These are phyloP conservation scores for Camelina sativa DNA, from an alignment of 345 rosid genomes.

Conservation along the genomic window DNA sequence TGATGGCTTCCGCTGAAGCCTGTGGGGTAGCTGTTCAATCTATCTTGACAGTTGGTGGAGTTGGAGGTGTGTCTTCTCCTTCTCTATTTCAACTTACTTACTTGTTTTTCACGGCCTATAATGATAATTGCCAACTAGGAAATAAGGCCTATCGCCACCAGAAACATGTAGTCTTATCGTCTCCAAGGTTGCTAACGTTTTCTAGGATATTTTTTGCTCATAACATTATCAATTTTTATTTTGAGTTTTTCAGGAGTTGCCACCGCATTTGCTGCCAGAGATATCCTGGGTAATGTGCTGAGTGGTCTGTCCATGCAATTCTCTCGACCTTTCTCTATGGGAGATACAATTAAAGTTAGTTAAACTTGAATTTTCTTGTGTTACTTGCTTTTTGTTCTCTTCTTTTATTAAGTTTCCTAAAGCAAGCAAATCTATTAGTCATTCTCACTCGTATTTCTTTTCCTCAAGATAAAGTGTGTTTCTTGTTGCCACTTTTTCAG, in stretches of 20 bases:
- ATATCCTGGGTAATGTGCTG: slow-evolving; percentile 89
- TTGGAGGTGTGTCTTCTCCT: slow-evolving; percentile 67
- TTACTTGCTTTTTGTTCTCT: not conserved
- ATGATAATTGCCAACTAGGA: slow-evolving; percentile 18
- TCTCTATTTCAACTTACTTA: slow-evolving; percentile 16
- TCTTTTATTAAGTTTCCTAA: not conserved
- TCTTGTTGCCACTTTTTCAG: slow-evolving; percentile 47
- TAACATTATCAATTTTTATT: slow-evolving; percentile 1
- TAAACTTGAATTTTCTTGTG: not conserved
- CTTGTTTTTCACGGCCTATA: slow-evolving; percentile 16
- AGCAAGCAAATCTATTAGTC: slow-evolving; percentile 16
- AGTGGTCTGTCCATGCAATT: slow-evolving; percentile 91
- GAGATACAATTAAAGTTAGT: slow-evolving; percentile 93
- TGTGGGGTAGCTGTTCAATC: slow-evolving; percentile 97
- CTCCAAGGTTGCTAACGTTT: not conserved
- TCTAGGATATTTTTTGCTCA: not conserved
- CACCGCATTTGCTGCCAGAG: slow-evolving; percentile 95
- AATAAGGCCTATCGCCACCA: not conserved
- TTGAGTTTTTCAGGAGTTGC: slow-evolving; percentile 71
- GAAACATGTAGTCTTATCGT: not conserved
- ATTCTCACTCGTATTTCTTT: not conserved
- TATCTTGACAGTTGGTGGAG: slow-evolving; percentile 91
- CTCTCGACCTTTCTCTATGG: slow-evolving; percentile 85
- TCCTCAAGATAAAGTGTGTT: not conserved
- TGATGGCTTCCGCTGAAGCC: slow-evolving; percentile 92